phyloP scores from a whole-genome alignment of 768 basidiomycete species.

The Albatrellus ellisii region DNA sequence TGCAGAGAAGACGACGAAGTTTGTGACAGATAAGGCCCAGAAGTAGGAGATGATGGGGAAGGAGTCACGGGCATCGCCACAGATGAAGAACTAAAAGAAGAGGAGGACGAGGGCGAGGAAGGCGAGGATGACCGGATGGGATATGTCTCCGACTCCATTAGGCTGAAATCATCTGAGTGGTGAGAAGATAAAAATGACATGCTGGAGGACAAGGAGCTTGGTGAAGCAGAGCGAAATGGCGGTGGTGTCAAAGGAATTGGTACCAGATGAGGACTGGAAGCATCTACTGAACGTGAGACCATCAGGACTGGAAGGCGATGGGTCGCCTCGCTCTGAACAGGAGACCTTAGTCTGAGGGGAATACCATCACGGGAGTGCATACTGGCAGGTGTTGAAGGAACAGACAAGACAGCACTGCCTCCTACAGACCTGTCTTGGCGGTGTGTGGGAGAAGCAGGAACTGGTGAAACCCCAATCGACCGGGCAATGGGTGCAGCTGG shows the following conservation, averaged over 20 bases:
- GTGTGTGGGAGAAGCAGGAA: not conserved
- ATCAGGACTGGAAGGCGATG: no score
- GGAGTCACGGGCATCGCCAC: conserved; percentile 7
- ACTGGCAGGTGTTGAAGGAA: conserved; percentile 11
- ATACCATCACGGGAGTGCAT: no score
- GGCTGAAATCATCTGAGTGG: conserved; percentile 58
- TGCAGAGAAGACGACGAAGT: conserved; percentile 18
- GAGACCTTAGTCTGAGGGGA: no score
- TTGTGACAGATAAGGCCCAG: conserved; percentile 26
- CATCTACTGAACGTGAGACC: conserved; percentile 8
- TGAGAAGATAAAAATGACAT: conserved; percentile 43
- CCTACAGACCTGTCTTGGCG: conserved; percentile 10
- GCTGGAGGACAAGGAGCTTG: conserved; percentile 22
- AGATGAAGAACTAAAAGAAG: conserved; percentile 18
- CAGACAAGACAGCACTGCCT: conserved; percentile 25
- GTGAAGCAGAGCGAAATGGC: conserved; percentile 26
- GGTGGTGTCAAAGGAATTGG: conserved; percentile 29
- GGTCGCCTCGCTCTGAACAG: no score
- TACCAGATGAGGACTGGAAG: conserved; percentile 1
- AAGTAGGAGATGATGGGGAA: conserved; percentile 10
- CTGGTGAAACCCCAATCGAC: not conserved
- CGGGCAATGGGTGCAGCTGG: conserved; percentile 2
- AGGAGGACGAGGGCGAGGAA: conserved; percentile 23
- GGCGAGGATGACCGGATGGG: conserved; percentile 22
- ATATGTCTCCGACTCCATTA: conserved; percentile 27